phyloP scores from a whole-genome alignment of 1,139 yeast genomes.

The Arxiozyma heterogenica region DNA sequence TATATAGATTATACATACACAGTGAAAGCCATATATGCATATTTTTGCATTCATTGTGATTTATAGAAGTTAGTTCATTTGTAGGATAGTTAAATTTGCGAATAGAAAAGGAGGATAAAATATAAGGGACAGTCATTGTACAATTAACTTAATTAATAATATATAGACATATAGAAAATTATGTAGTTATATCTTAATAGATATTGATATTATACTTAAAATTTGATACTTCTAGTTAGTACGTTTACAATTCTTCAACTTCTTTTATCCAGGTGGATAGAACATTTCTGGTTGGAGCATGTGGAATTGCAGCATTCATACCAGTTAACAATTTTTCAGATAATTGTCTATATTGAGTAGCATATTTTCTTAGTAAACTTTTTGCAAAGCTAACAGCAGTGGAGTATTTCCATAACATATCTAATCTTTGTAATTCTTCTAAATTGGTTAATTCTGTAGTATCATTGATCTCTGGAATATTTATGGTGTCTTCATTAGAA shows the following conservation, averaged over 20 bases:
- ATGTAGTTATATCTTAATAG: not conserved
- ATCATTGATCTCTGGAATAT: constrained; percentile 23
- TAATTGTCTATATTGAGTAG: constrained; percentile 28
- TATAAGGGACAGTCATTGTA: not conserved
- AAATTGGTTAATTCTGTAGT: constrained; percentile 19
- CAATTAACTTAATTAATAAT: not conserved
- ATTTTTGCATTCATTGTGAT: not conserved
- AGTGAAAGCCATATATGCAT: too few relatives aligned
- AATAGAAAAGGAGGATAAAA: too few relatives aligned
- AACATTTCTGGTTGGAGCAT: constrained; percentile 25
- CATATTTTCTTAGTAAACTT: constrained; percentile 34
- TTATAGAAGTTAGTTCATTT: not conserved
- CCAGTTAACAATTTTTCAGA: constrained; percentile 20
- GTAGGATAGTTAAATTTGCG: not conserved
- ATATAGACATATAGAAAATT: not conserved
- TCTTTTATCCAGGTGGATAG: constrained; percentile 31
- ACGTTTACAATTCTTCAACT: constrained; percentile 21
- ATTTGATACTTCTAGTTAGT: not conserved
- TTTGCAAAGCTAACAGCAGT: constrained; percentile 31
- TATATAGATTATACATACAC: too few relatives aligned
- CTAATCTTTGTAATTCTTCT: constrained; percentile 23
- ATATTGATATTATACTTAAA: not conserved
- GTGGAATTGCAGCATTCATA: constrained; percentile 22
- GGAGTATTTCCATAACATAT: constrained; percentile 34
- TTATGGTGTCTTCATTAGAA: constrained; percentile 21